Percentiles rank a stretch among this genome's conserved stretches.
phyloP scores from a whole-genome alignment of 202 grass and related monocot genomes.

The Musa balbisiana region DNA sequence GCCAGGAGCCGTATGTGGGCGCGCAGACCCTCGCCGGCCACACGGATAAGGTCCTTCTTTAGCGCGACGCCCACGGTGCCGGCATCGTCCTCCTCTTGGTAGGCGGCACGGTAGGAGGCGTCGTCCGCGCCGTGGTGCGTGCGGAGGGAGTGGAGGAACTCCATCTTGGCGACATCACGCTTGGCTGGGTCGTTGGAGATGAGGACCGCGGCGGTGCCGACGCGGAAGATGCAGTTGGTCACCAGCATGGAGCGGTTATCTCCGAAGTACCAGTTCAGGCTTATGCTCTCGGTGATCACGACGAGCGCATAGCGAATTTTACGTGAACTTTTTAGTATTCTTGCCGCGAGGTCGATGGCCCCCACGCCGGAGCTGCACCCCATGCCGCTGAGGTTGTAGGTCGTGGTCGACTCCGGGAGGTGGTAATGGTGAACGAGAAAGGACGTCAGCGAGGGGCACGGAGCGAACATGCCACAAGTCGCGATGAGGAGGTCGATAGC shows the following conservation, averaged over 20 bases:
- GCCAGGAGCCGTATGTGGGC: conserved; percentile 47
- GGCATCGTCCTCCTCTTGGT: conserved; percentile 69
- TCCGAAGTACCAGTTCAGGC: conserved; percentile 89
- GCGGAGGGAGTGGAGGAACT: conserved; percentile 52
- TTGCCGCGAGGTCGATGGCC: conserved; percentile 47
- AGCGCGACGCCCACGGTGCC: conserved; percentile 57
- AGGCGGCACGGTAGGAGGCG: conserved; percentile 35
- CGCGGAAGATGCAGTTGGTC: conserved; percentile 95
- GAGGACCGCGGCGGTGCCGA: conserved; percentile 52
- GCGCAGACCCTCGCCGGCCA: conserved; percentile 49
- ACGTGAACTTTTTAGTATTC: conserved; percentile 12
- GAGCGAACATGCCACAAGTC: conserved; percentile 57
- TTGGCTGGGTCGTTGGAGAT: conserved; percentile 39
- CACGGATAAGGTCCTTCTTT: conserved; percentile 65
- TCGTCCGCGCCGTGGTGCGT: conserved; percentile 67
- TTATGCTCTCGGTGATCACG: conserved; percentile 75
- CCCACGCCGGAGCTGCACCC: conserved; percentile 53
- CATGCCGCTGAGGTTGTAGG: conserved; percentile 59
- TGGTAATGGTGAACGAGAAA: conserved; percentile 37
- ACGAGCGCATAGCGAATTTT: conserved; percentile 51
- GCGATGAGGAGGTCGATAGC: conserved; percentile 43
- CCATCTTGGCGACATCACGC: conserved; percentile 48
- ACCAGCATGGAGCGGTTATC: conserved; percentile 89
- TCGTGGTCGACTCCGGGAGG: conserved; percentile 18
- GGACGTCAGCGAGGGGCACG: conserved; percentile 41